Conservation (phyloP, 148 eudicot genomes). For the Gaultheria prostrata region DNA sequence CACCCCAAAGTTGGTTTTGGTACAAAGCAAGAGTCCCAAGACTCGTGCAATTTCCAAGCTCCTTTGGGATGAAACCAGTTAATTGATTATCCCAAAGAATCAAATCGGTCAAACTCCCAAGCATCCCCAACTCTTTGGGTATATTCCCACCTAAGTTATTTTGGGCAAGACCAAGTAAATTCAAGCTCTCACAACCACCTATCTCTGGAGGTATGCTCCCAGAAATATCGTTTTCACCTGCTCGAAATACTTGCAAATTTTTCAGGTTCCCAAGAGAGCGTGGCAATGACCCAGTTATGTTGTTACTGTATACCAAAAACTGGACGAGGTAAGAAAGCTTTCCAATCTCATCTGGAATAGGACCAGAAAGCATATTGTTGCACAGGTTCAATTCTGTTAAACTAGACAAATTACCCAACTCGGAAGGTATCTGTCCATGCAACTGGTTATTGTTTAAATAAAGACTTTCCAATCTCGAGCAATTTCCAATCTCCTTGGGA, state of each 20-base stretch:
- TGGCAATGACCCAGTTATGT: slow-evolving; percentile 64
- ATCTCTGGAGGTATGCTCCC: slow-evolving; percentile 84
- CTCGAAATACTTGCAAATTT: slow-evolving; percentile 58
- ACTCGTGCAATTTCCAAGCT: slow-evolving; percentile 73
- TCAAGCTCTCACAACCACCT: slow-evolving; percentile 54
- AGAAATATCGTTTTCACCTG: slow-evolving; percentile 68
- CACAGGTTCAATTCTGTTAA: slow-evolving; percentile 66
- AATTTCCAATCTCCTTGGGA: slow-evolving; percentile 68
- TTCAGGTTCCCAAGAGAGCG: slow-evolving; percentile 69
- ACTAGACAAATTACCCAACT: slow-evolving; percentile 55
- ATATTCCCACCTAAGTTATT: slow-evolving; percentile 60
- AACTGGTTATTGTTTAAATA: slow-evolving; percentile 62
- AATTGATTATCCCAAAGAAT: slow-evolving; percentile 77
- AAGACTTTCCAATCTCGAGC: slow-evolving; percentile 46
- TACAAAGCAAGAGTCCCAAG: slow-evolving; percentile 81
- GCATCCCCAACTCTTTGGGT: slow-evolving; percentile 79
- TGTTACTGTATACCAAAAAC: slow-evolving; percentile 72
- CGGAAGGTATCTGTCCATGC: slow-evolving; percentile 64
- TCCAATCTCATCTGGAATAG: slow-evolving; percentile 74
- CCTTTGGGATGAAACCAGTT: slow-evolving; percentile 70
- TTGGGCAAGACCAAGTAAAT: slow-evolving; percentile 82
- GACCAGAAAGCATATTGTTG: slow-evolving; percentile 76
- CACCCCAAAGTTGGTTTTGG: slow-evolving; percentile 75
- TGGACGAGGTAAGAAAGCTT: slow-evolving; percentile 60
- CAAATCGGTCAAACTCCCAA: slow-evolving; percentile 53